Evolutionary conservation across 2,329 filamentous ascomycete genomes (phyloP), one percentile per base, ranked within the genome.

Genomic region (Beauveria australis): DNA sequence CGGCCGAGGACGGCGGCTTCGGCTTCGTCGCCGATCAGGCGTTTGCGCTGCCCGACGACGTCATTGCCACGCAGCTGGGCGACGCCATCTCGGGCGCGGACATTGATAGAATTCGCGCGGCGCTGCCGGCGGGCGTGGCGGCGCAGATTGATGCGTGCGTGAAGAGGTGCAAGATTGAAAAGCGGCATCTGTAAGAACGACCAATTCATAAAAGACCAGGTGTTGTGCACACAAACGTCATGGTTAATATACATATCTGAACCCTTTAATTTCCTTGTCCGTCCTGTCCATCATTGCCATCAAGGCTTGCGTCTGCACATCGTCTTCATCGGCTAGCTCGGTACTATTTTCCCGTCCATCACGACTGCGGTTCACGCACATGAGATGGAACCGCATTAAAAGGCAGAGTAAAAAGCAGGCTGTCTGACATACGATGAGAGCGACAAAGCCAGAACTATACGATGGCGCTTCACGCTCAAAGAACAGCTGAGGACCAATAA

Each of bases 361-460:
- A 64, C 83, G 83, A 64, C 74, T 78, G 64, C 73, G 75, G 64
- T 87, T 87, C 69, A 82, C 75, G 52, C 71, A 68, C 18, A 68
- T 73, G 19, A 85, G 73, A 60, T 83, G 78, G 66, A 76, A 79
- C 12, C 82, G 73, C 62, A 85, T 70, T 47, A 76, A 77, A 12
- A 79, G 65, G 43, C 66, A 66, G 9, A 61, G 71, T 1, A 77
- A 43, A 1, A 83, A 76, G 59, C 82, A 73, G 26, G 80, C 66
- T 0, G 76, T 76, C 66, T 86, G 86, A 69, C 83, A 86, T 6
- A 81, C 79, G 58, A 88, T 76, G 65, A 87, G 83, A 2, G 82
- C 82, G 6, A 80, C 75, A 64, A 87, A 86, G 0, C 83, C 85
- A 44, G 81, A 84, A 52, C 80, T 77, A 68, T 88, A 89, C 1